These are phyloP conservation scores for Oryza brachyantha DNA, from an alignment of 176 grass and related monocot species.

Conservation along the genomic window DNA sequence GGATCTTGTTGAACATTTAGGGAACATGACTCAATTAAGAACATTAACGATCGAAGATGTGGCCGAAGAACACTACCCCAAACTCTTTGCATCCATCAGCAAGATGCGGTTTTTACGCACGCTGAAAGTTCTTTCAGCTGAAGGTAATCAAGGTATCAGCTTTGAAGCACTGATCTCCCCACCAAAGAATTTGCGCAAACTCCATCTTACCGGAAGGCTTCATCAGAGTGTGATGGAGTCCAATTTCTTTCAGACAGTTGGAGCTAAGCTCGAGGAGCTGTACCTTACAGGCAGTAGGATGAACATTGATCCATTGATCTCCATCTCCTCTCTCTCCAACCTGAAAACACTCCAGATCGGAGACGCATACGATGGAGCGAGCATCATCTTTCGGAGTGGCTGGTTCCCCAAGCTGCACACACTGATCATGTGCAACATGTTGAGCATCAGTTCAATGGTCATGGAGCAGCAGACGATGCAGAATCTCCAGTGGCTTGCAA, in stretches of 20 bases:
- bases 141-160: constrained; percentile 1
- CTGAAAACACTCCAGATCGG: constrained; percentile 2
- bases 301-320: constrained; percentile 21
- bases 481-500: constrained; percentile 21
- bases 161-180: constrained; percentile 19
- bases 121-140: not conserved
- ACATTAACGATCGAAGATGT: not conserved
- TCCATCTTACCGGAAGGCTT: constrained; percentile 2
- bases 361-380: not conserved
- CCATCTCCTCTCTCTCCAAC: constrained; percentile 18
- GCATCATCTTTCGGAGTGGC: not conserved
- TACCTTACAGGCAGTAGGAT: not conserved
- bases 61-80: not conserved
- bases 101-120: constrained; percentile 23
- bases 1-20: not conserved
- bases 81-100: constrained; percentile 25
- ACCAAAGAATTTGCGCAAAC: constrained; percentile 6
- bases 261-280: constrained; percentile 18
- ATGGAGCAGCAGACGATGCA: constrained; percentile 5
- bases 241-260: constrained; percentile 6
- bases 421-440: constrained; percentile 6
- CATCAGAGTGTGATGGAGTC: not conserved
- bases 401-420: constrained; percentile 29
- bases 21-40: constrained; percentile 1
- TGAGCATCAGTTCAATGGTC: constrained; percentile 3